A percentile compares a stretch with the other conserved stretches of the same genome.
These are phyloP conservation scores for Tubosaeta brunneosetosa DNA, from an alignment of 768 basidiomycete genomes.

Conservation along the genomic window DNA sequence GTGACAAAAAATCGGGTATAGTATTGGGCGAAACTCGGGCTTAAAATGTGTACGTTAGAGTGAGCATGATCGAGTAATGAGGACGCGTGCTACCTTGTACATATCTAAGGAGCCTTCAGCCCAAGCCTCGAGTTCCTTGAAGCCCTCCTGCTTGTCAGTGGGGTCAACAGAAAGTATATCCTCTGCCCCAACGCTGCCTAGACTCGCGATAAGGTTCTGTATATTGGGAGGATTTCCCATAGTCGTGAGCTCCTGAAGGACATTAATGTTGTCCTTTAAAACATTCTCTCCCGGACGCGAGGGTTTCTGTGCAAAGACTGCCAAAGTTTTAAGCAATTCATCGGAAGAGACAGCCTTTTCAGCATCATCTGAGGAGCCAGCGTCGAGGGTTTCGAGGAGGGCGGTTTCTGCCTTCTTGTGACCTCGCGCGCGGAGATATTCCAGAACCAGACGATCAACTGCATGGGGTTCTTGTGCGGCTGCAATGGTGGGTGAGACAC, in stretches of 20 bases:
- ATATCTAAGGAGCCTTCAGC: slow-evolving; percentile 88
- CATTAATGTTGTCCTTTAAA: slow-evolving; percentile 59
- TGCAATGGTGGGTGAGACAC: slow-evolving; percentile 28
- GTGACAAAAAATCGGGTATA: slow-evolving; percentile 96
- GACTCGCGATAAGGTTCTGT: slow-evolving; percentile 70
- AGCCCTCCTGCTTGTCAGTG: slow-evolving; percentile 82
- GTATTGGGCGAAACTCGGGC: slow-evolving; percentile 90
- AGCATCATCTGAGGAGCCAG: slow-evolving; percentile 30
- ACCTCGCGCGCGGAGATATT: slow-evolving; percentile 47
- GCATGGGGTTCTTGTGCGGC: slow-evolving; percentile 28
- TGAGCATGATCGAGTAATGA: not conserved
- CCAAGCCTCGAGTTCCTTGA: slow-evolving; percentile 81
- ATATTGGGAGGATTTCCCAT: slow-evolving; percentile 70
- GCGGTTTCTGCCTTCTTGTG: slow-evolving; percentile 41
- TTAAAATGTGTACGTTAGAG: slow-evolving; percentile 32
- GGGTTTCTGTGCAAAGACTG: slow-evolving; percentile 67
- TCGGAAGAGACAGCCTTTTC: slow-evolving; percentile 41
- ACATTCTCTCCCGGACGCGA: slow-evolving; percentile 65
- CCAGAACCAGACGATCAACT: slow-evolving; percentile 40
- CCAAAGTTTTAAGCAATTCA: slow-evolving; percentile 53
- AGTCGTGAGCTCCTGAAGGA: slow-evolving; percentile 61
- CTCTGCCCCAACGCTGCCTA: slow-evolving; percentile 76
- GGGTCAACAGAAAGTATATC: slow-evolving; percentile 79
- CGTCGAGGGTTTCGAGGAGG: slow-evolving; percentile 38
- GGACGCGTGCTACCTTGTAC: slow-evolving; percentile 61